Evolutionary conservation across 257 asterid genomes (phyloP).

Genomic region (Gentiana macrophylla): DNA sequence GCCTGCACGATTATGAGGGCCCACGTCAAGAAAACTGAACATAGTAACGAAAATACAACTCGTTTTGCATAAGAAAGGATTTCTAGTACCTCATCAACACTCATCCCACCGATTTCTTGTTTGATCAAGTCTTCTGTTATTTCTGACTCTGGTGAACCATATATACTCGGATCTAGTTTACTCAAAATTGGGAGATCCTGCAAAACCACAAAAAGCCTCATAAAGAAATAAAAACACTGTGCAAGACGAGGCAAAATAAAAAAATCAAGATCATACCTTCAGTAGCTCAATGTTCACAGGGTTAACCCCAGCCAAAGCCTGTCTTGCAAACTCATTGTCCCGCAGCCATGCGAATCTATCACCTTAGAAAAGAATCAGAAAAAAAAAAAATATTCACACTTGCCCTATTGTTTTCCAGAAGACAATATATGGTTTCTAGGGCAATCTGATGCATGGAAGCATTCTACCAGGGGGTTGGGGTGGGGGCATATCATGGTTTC

Average conservation of each 20-base stretch:
- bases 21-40: neutral
- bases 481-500: neutral
- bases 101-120: slow-evolving; percentile 51
- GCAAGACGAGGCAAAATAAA: neutral
- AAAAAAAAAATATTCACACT: neutral
- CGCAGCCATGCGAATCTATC: slow-evolving; percentile 85
- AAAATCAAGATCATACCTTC: slow-evolving; percentile 34
- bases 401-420: neutral
- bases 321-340: slow-evolving; percentile 89
- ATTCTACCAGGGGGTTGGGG: too few species aligned
- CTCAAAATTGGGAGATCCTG: slow-evolving; percentile 84
- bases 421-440: neutral
- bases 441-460: too few species aligned
- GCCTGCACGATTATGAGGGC: slow-evolving; percentile 35
- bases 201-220: slow-evolving; percentile 1
- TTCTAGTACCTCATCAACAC: slow-evolving; percentile 50
- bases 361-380: slow-evolving; percentile 25
- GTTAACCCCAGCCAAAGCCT: slow-evolving; percentile 71
- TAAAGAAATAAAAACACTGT: slow-evolving; percentile 1
- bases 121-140: slow-evolving; percentile 59
- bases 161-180: slow-evolving; percentile 61
- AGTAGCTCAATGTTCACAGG: slow-evolving; percentile 68
- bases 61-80: too few species aligned
- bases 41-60: too few species aligned
- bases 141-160: slow-evolving; percentile 75